Base-by-base conservation (phyloP, 1,284 basidiomycete genomes). In the Prillingera fragicola region DNA sequence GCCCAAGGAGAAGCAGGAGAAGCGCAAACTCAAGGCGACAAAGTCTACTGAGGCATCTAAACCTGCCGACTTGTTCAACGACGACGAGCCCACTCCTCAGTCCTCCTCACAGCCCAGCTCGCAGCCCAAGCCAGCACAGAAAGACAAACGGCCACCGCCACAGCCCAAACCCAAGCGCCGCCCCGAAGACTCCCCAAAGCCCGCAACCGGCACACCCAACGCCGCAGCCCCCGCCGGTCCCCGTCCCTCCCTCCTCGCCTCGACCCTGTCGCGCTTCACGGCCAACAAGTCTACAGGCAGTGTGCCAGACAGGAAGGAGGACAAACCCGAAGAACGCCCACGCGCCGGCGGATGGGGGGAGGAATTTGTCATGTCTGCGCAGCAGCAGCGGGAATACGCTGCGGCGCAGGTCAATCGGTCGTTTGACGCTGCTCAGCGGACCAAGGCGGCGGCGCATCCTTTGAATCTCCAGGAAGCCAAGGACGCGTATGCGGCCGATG, bases 391-490 rank as follows among this genome's bases (percentile, higher is more conserved):
- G 19, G 41, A 48, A 41, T 40, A 37, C n/a, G 40, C 40, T 3
- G 37, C 43, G 4, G n/a, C 46, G 4, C 15, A 32, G 5, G 36
- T 42, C 8, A 23, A 35, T 25, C 33, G 51, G 9, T 22, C 19
- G 12, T 32, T 38, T 26, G 41, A 34, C 9, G 46, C 41, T 3
- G 25, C 28, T 8, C 40, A 52, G 25, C 39, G 50, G 4, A 26
- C 31, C 9, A 33, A 33, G 21, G 41, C 26, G 8, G 23, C 19
- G 14, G 23, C 15, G 23, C 34, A 43, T 24, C 48, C 57, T n/a
- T 53, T 62, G 12, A 53, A 54, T 35, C 36, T 60, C 21, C 60
- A 62, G 45, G 56, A 51, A 27, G 51, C 54, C 3, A 57, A 58
- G 40, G 60, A 62, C 40, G 50, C 51, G 22, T 60, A 59, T 26